These are phyloP conservation scores for Neofusicoccum laricinum DNA, from an alignment of 2,329 filamentous ascomycete species.

Conservation along the genomic window DNA sequence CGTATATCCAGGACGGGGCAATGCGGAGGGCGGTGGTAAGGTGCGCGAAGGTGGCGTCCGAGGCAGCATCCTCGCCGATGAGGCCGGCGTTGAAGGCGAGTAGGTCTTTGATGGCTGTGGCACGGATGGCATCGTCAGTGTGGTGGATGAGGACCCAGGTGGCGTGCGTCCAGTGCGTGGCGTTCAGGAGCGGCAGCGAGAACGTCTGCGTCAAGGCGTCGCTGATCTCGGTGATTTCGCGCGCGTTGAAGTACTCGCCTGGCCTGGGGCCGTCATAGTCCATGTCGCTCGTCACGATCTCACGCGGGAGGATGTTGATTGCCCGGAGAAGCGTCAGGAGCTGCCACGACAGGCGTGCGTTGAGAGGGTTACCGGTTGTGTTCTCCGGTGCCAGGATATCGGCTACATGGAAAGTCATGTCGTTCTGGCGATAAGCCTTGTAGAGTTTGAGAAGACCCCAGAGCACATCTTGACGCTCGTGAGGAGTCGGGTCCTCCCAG, in stretches of 20 bases:
- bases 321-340: conserved; percentile 59
- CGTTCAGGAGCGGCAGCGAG: conserved; percentile 33
- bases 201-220: conserved; percentile 56
- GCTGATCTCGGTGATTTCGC: conserved; percentile 35
- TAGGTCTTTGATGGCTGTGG: conserved; percentile 6
- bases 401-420: conserved; percentile 52
- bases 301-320: conserved; percentile 14
- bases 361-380: conserved; percentile 69
- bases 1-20: conserved; percentile 77
- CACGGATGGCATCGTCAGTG: conserved; percentile 60
- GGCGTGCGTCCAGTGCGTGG: conserved; percentile 46
- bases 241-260: conserved; percentile 17
- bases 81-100: conserved; percentile 10
- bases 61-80: conserved; percentile 12
- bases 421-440: conserved; percentile 52
- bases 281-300: conserved; percentile 28
- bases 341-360: conserved; percentile 80
- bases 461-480: conserved; percentile 70
- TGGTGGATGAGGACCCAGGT: conserved; percentile 77
- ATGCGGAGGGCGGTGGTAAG: conserved; percentile 41
- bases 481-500: conserved; percentile 60
- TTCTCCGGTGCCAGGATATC: conserved; percentile 73
- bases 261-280: conserved; percentile 20
- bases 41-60: conserved; percentile 1
- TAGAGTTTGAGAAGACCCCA: conserved; percentile 87